Conservation (phyloP, 108 stramenopile genomes). For the Skeletonema menzelii region DNA sequence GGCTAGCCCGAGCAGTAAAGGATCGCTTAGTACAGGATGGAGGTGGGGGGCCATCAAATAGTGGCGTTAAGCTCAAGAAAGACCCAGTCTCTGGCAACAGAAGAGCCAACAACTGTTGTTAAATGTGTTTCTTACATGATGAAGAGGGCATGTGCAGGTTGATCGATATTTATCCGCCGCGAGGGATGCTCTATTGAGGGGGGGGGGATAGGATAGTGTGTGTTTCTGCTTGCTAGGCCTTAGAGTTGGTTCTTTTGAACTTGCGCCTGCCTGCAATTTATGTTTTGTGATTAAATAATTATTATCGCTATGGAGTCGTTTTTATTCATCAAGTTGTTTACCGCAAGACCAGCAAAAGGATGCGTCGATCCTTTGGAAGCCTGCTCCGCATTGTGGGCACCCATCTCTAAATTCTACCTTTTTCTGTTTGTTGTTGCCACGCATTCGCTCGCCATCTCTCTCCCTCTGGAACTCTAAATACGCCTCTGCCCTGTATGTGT, state of each 20-base stretch:
- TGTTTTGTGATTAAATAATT: background rate
- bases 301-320: background rate
- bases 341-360: slow-evolving; percentile 67
- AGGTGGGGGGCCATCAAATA: slow-evolving; percentile 64
- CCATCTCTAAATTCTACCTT: slow-evolving; percentile 13
- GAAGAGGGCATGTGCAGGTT: background rate
- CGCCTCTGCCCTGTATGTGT: slow-evolving; percentile 17
- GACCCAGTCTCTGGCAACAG: slow-evolving; percentile 33
- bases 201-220: background rate
- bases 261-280: background rate
- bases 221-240: background rate
- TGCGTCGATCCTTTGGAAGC: slow-evolving; percentile 53
- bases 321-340: slow-evolving; percentile 21
- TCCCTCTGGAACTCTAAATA: slow-evolving; percentile 47
- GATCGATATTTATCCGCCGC: too few relatives aligned
- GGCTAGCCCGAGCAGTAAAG: slow-evolving; percentile 84
- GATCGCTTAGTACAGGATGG: slow-evolving; percentile 83
- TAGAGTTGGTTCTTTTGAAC: background rate
- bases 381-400: slow-evolving; percentile 57
- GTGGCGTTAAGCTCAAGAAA: slow-evolving; percentile 48
- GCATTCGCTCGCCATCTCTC: background rate
- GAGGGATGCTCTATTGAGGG: background rate
- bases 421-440: slow-evolving; percentile 4
- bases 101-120: slow-evolving; percentile 38
- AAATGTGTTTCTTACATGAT: background rate